These are phyloP conservation scores for Stephania cephalantha DNA, from an alignment of 164 flowering plant genomes.

Conservation along the genomic window DNA sequence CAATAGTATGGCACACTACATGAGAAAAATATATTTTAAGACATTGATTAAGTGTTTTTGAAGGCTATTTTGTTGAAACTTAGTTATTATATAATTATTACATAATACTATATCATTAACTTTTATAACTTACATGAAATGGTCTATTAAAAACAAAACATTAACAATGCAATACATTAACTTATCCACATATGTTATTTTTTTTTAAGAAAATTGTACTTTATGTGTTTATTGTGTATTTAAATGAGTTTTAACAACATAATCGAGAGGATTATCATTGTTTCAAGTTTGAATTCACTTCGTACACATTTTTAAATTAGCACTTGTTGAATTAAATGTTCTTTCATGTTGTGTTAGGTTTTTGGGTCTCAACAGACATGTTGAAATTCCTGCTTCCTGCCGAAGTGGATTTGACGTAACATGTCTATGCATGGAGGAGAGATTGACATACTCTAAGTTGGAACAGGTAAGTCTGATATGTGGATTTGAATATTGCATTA, in stretches of 20 bases:
- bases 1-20: neutral
- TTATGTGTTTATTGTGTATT: too few relatives aligned
- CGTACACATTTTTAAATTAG: neutral
- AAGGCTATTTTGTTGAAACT: too few relatives aligned
- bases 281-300: neutral
- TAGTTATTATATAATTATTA: too few relatives aligned
- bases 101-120: too few relatives aligned
- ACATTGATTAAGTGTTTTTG: too few relatives aligned
- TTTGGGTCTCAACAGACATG: constrained; percentile 67
- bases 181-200: too few relatives aligned
- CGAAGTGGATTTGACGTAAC: constrained; percentile 65
- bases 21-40: too few relatives aligned
- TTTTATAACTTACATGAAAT: too few relatives aligned
- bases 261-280: neutral
- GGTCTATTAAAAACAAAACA: too few relatives aligned
- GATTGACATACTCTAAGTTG: constrained; percentile 49
- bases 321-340: neutral
- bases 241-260: too few relatives aligned
- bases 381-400: constrained; percentile 69
- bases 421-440: constrained; percentile 83
- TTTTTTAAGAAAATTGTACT: too few relatives aligned
- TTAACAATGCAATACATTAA: too few relatives aligned
- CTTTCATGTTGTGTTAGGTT: constrained; percentile 36
- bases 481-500: constrained; percentile 3
- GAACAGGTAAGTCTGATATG: constrained; percentile 53